Percentiles rank a stretch among this genome's conserved stretches.
These are phyloP conservation scores for Chrysanthemum lavandulifolium DNA, from an alignment of 129 eudicot species.

Conservation along the genomic window DNA sequence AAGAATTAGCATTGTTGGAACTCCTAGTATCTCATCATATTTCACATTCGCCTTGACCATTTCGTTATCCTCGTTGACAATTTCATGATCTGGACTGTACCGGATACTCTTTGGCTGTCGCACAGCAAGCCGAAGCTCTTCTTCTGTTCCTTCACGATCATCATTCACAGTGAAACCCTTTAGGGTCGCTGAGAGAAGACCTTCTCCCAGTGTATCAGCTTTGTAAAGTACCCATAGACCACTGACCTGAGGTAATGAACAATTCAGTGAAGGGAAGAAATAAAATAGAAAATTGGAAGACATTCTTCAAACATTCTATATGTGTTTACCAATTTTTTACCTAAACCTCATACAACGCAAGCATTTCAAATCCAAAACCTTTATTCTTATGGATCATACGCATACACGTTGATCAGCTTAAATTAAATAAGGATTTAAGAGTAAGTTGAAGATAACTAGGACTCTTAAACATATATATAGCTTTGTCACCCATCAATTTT, in stretches of 20 bases:
- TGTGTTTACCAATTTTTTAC: neutral
- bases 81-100: constrained; percentile 35
- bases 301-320: constrained; percentile 1
- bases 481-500: too few relatives aligned
- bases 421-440: too few relatives aligned
- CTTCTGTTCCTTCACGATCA: constrained; percentile 90
- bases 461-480: too few relatives aligned
- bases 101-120: constrained; percentile 58
- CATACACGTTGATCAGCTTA: too few relatives aligned
- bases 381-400: too few relatives aligned
- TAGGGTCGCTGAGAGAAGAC: constrained; percentile 76
- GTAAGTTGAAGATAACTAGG: too few relatives aligned
- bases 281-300: neutral
- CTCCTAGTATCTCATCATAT: constrained; percentile 36
- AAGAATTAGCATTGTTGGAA: constrained; percentile 82
- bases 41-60: constrained; percentile 24
- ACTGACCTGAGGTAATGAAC: constrained; percentile 60
- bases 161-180: constrained; percentile 82
- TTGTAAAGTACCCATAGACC: constrained; percentile 92
- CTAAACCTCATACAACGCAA: neutral
- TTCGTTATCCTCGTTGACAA: constrained; percentile 32
- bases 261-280: neutral
- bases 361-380: too few relatives aligned
- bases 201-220: constrained; percentile 71
- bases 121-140: constrained; percentile 85